These are phyloP conservation scores for Termitomyces sp. DNA, from an alignment of 768 basidiomycete genomes.

Conservation along the genomic window DNA sequence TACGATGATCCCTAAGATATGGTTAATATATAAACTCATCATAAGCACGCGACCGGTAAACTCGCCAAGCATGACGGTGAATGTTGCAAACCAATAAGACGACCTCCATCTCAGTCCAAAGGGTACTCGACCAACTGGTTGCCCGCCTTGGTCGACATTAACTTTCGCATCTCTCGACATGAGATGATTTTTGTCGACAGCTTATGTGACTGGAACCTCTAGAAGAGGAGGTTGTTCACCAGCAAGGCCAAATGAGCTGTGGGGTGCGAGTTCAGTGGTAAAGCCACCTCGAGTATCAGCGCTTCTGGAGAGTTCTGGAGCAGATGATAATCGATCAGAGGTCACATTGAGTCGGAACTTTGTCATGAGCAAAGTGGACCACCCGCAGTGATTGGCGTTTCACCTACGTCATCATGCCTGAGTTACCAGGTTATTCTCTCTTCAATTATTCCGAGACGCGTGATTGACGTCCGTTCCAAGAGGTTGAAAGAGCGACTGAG, in stretches of 20 bases:
- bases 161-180: not conserved
- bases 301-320: not conserved
- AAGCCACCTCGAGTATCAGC: not conserved
- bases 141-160: not conserved
- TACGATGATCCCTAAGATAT: constrained; percentile 32
- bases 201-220: not conserved
- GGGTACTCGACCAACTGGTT: constrained; percentile 19
- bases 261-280: not conserved
- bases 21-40: not conserved
- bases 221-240: not conserved
- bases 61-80: constrained; percentile 47
- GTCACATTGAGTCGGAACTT: not conserved
- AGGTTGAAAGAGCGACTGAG: constrained; percentile 65
- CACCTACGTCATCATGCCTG: constrained; percentile 35
- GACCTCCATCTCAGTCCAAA: constrained; percentile 53
- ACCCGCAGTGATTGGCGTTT: not conserved
- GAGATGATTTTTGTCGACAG: not conserved
- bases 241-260: not conserved
- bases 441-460: not conserved
- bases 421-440: constrained; percentile 43
- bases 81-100: constrained; percentile 51
- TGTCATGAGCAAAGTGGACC: no score
- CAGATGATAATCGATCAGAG: not conserved
- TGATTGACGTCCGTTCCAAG: constrained; percentile 26
- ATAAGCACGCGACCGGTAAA: not conserved